Base-by-base conservation (phyloP, 805 yeast species). In the Ogataea corticis region DNA sequence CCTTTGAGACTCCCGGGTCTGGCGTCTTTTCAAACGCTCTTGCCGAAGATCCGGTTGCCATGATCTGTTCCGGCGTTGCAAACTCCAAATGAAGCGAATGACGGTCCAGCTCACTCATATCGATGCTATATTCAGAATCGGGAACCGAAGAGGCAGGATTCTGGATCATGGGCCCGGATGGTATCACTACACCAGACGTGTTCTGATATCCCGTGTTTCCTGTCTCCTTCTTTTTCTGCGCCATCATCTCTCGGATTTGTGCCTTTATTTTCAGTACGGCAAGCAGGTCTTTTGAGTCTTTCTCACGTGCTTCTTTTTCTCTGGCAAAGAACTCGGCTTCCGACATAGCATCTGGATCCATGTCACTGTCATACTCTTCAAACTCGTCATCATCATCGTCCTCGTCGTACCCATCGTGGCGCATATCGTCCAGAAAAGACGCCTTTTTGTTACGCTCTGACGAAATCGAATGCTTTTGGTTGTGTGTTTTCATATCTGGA, bases 11-110 rank as follows among this genome's bases (percentile, higher is more conserved):
- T 11, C 31, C 13, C 11, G 31, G 11, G 15, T 4, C 5, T 12
- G 28, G 17, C 5, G 18, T 9, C 25, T 21, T 11, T 16, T 25
- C 40, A 5, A 6, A 5, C 5, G 25, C 9, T 13, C 31, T 28
- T 6, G 13, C 13, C 4, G 11, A 16, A 31, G 18, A 7, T 6
- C 33, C 33, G 6, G 18, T 14, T 14, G 6, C 18, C 33, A n/a
- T 14, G n/a, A 56, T 38, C 31, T 52, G 49, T 9, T 55, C 46
- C 2, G 55, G 53, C 1, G 62, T 41, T 1, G 64, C 63, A 45
- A 60, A 60, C 27, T 54, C 41, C 15, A 60, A 48, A 7, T 56
- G 50, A 13, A 57, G 42, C 3, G 41, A 33, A 3, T 32, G 34
- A 3, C 23, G 21, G 13, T 37, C 32, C 10, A 14, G n/a, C 5